Conservation (phyloP, 352 stramenopile genomes). For the Globisporangium takayamanum region DNA sequence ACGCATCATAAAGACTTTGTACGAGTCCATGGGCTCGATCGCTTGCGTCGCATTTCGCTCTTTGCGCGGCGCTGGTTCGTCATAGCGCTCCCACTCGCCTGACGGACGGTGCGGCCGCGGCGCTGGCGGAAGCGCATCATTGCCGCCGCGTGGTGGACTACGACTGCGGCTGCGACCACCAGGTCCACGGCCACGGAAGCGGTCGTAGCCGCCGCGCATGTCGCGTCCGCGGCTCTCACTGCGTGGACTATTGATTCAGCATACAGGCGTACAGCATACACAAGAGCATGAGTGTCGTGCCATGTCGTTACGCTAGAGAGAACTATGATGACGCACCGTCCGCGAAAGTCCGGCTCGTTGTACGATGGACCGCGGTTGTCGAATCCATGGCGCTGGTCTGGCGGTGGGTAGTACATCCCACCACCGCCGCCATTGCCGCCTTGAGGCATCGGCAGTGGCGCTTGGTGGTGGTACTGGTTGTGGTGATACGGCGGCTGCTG, state of each 20-base stretch:
- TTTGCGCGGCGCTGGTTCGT: slow-evolving; percentile 14
- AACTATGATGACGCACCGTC: slow-evolving; percentile 4
- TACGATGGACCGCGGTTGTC: slow-evolving; percentile 8
- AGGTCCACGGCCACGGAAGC: slow-evolving; percentile 14
- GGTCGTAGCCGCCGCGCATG: slow-evolving; percentile 18
- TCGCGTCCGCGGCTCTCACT: slow-evolving; percentile 21
- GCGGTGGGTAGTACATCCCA: slow-evolving; percentile 19
- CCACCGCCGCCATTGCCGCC: slow-evolving; percentile 2
- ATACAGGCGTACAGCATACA: background rate
- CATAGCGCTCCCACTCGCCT: slow-evolving; percentile 18
- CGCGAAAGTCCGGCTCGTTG: slow-evolving; percentile 18
- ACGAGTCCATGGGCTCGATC: slow-evolving; percentile 73
- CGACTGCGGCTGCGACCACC: slow-evolving; percentile 28
- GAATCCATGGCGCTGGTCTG: slow-evolving; percentile 15
- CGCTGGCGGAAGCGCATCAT: background rate
- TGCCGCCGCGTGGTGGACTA: slow-evolving; percentile 20
- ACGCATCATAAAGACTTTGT: slow-evolving; percentile 88
- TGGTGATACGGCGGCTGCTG: background rate
- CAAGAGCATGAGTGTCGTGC: background rate
- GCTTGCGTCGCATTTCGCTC: slow-evolving; percentile 28
- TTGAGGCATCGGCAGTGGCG: slow-evolving; percentile 18
- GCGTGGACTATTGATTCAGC: slow-evolving; percentile 6
- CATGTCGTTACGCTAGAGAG: too few relatives aligned
- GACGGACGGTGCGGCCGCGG: slow-evolving; percentile 7
- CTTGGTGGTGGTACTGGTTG: background rate